phyloP scores from a whole-genome alignment of 148 eudicot species.

The Diospyros lotus region DNA sequence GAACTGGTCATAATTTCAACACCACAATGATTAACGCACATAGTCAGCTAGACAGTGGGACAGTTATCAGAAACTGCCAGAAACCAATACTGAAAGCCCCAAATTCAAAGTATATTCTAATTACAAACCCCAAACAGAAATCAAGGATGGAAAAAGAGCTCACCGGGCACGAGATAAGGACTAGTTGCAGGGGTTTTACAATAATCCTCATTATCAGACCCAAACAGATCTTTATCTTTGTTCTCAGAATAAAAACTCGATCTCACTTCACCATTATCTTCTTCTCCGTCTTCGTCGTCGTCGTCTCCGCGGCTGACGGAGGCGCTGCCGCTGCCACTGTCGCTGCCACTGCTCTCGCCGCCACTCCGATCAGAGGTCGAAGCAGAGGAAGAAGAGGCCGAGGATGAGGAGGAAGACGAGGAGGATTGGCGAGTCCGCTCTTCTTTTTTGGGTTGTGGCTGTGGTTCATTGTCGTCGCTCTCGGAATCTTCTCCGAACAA shows the following conservation, averaged over 20 bases:
- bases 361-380: constrained; percentile 45
- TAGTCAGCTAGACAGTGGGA: too few relatives aligned
- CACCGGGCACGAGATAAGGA: constrained; percentile 79
- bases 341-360: constrained; percentile 28
- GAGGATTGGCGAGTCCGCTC: constrained; percentile 41
- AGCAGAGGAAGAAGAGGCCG: constrained; percentile 53
- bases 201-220: constrained; percentile 85
- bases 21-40: not conserved
- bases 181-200: constrained; percentile 61
- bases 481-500: constrained; percentile 63
- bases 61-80: not conserved
- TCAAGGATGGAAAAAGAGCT: not conserved
- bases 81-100: constrained; percentile 5
- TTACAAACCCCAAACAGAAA: not conserved
- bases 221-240: constrained; percentile 85
- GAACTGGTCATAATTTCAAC: constrained; percentile 6
- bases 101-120: not conserved
- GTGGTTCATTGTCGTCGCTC: constrained; percentile 32
- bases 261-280: constrained; percentile 37
- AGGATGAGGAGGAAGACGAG: constrained; percentile 60
- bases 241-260: constrained; percentile 30
- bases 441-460: constrained; percentile 13
- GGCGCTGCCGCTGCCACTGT: constrained; percentile 33
- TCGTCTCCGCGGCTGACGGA: constrained; percentile 30
- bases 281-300: constrained; percentile 25